These are phyloP conservation scores for Primulina tabacum DNA, from an alignment of 257 asterid species.

Conservation along the genomic window DNA sequence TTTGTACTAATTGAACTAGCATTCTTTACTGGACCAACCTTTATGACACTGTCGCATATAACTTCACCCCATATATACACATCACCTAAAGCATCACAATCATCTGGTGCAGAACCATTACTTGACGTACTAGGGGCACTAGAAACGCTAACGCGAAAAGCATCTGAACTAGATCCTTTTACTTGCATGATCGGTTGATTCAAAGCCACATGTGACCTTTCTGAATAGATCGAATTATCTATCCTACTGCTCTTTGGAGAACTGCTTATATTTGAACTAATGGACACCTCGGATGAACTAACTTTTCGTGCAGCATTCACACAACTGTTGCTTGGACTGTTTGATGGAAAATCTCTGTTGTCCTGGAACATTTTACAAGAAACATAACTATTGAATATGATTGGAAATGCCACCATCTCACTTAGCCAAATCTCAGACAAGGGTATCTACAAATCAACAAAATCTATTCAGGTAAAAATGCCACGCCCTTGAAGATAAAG, in stretches of 20 bases:
- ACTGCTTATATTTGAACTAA: conserved; percentile 49
- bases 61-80: conserved; percentile 98
- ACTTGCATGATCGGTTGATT: conserved; percentile 77
- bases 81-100: conserved; percentile 88
- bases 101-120: conserved; percentile 93
- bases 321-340: conserved; percentile 79
- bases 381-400: conserved; percentile 14
- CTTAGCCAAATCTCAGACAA: no score
- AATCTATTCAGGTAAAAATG: no score
- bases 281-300: conserved; percentile 67
- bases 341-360: conserved; percentile 65
- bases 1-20: no score
- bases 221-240: conserved; percentile 45
- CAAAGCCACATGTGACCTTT: no score
- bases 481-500: no score
- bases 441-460: no score
- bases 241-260: conserved; percentile 57
- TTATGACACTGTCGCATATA: conserved; percentile 65
- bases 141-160: conserved; percentile 88
- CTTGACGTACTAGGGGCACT: conserved; percentile 98
- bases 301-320: conserved; percentile 49
- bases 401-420: not conserved
- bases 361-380: conserved; percentile 41
- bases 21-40: conserved; percentile 3
- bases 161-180: conserved; percentile 79